Percentiles rank a stretch among this genome's conserved stretches.
Evolutionary conservation across 2,329 filamentous ascomycete species (phyloP).

Genomic region (Botrytis galanthina): DNA sequence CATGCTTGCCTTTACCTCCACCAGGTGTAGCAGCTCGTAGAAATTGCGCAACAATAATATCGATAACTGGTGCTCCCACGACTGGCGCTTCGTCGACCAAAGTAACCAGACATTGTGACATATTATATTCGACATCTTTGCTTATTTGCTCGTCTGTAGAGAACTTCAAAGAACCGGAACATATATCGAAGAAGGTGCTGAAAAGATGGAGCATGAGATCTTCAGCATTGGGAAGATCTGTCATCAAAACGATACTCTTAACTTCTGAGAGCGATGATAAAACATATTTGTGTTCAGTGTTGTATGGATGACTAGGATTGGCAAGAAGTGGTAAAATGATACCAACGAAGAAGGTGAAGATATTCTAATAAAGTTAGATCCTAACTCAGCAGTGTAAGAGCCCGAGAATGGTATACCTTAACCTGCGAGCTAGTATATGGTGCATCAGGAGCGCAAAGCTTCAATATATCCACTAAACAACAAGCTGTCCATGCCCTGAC

Average conservation of each 20-base stretch:
- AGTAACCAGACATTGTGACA: conserved; percentile 80
- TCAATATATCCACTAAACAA: conserved; percentile 89
- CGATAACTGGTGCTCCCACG: conserved; percentile 78
- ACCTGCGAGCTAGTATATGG: conserved; percentile 88
- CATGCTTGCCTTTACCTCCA: conserved; percentile 50
- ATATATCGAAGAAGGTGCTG: conserved; percentile 85
- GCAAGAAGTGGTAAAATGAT: conserved; percentile 81
- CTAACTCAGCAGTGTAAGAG: background rate
- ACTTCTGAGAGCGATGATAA: conserved; percentile 85
- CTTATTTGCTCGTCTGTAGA: conserved; percentile 77
- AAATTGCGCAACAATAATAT: conserved; percentile 94
- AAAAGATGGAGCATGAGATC: conserved; percentile 79
- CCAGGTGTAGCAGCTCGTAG: conserved; percentile 76
- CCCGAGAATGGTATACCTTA: conserved; percentile 59
- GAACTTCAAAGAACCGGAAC: conserved; percentile 73
- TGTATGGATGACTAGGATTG: conserved; percentile 85
- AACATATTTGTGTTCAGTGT: conserved; percentile 89
- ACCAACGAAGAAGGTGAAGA: conserved; percentile 85
- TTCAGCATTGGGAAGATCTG: conserved; percentile 81
- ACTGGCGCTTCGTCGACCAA: conserved; percentile 82
- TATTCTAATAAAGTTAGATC: conserved; percentile 58
- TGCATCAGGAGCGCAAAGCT: conserved; percentile 89
- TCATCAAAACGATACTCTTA: conserved; percentile 89
- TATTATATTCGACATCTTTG: conserved; percentile 90
- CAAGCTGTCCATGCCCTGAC: conserved; percentile 86